Evolutionary conservation across 805 yeast species (phyloP), one percentile per base, ranked within the genome.

Genomic region (Saccharomycopsis sp.): DNA sequence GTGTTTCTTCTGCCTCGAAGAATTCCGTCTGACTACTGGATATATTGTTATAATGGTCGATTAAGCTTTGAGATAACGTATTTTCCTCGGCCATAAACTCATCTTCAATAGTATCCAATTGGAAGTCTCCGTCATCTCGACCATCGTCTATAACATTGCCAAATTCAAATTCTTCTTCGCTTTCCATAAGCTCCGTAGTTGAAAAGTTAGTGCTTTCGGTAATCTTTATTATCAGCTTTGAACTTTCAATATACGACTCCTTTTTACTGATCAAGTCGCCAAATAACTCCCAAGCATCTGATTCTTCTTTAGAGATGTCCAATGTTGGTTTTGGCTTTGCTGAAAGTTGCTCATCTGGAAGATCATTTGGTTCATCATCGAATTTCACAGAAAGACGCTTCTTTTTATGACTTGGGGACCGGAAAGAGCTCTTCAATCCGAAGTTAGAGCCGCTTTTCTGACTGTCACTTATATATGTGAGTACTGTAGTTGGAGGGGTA

Each of bases 21-120:
- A 44, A 44, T 17, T 44, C 49, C 12, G 49, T 44, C 12, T 44
- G 49, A 44, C 49, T 44, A 44, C 49, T 44, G 19, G 49, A 44
- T 17, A 44, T 44, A 44, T 44, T 44, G 22, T n/a, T 44, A 44
- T 44, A 44, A 44, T 44, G 49, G 9, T 44, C 49, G 12, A 44
- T 44, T 19, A 44, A 44, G 12, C 49, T 44, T 17, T 44, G 49
- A 44, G 49, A 44, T 44, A 44, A 17, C 5, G 12, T 3, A 8
- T 44, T 44, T 7, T 44, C 20, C 12, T 44, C 49, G 12, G 22
- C 49, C 22, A 17, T 12, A 17, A 44, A n/a, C 22, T 44, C 49
- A 17, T 44, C 49, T 19, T 44, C 49, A 44, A 44, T 44, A 12
- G 49, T 44, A 17, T 44, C 49, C 5, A 44, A 17, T 44, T 44